A percentile compares a stretch with the other conserved stretches of the same genome.
Conservation (phyloP, 192 early-diverging fungal genomes). For the Umbelopsis isabellina region DNA sequence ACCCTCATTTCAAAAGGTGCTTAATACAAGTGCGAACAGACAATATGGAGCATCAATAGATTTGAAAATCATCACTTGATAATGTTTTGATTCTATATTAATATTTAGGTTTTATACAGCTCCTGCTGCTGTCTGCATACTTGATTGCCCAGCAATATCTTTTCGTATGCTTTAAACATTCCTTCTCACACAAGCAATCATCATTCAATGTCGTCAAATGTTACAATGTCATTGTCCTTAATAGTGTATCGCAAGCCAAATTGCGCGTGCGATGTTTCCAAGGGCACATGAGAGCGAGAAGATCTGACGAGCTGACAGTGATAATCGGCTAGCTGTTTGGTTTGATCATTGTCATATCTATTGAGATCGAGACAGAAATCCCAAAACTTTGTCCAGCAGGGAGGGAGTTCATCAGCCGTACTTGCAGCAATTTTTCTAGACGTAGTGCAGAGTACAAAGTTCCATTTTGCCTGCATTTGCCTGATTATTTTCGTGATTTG, state of each 20-base stretch:
- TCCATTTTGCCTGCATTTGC: constrained; percentile 2
- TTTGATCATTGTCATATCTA: not conserved
- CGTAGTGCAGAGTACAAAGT: constrained; percentile 13
- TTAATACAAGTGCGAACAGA: too few species aligned
- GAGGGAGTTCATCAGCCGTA: not conserved
- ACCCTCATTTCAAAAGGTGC: too few species aligned
- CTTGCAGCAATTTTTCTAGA: constrained; percentile 8
- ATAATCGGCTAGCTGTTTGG: constrained; percentile 6
- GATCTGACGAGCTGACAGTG: not conserved
- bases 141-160: too few species aligned
- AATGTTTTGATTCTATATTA: too few species aligned
- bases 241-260: constrained; percentile 2
- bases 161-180: too few species aligned
- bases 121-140: too few species aligned
- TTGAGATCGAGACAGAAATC: not conserved
- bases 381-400: constrained; percentile 10
- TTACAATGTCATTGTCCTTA: constrained; percentile 3
- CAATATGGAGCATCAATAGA: too few species aligned
- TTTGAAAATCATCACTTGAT: too few species aligned
- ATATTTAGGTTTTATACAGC: too few species aligned
- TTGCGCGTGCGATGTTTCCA: not conserved
- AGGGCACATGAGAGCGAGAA: not conserved
- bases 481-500: not conserved
- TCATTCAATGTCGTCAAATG: too few species aligned
- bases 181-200: too few species aligned